Conservation (phyloP, 345 rosid genomes). For the Tarenaya hassleriana region DNA sequence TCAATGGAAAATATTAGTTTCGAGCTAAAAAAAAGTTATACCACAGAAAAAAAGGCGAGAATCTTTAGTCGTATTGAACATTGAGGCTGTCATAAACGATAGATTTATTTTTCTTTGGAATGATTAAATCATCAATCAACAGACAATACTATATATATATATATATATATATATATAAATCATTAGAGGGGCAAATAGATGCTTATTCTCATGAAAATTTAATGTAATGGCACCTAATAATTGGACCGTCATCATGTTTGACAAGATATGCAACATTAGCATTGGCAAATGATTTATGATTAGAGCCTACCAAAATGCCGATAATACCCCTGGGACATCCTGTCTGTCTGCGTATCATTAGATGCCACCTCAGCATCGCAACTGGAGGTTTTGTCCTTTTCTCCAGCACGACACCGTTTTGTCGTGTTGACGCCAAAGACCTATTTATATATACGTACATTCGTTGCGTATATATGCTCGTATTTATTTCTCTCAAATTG, state of each 20-base stretch:
- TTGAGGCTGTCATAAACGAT: not conserved
- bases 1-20: too few species aligned
- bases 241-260: too few species aligned
- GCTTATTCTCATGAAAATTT: not conserved
- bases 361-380: slow-evolving; percentile 17
- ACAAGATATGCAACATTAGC: too few species aligned
- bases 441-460: too few species aligned
- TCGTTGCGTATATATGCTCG: too few species aligned
- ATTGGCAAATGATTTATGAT: too few species aligned
- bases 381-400: slow-evolving; percentile 17
- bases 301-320: not conserved
- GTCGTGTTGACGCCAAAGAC: not conserved
- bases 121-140: slow-evolving; percentile 18
- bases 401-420: slow-evolving; percentile 8
- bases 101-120: not conserved
- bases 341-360: slow-evolving; percentile 15
- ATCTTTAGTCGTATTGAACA: too few species aligned
- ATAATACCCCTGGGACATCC: slow-evolving; percentile 19
- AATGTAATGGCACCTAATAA: not conserved
- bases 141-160: not conserved
- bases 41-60: too few species aligned
- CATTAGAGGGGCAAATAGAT: not conserved
- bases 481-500: too few species aligned
- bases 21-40: too few species aligned
- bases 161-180: too few species aligned